These are phyloP conservation scores for Nitzschia palea DNA, from an alignment of 108 stramenopile species.

Conservation along the genomic window DNA sequence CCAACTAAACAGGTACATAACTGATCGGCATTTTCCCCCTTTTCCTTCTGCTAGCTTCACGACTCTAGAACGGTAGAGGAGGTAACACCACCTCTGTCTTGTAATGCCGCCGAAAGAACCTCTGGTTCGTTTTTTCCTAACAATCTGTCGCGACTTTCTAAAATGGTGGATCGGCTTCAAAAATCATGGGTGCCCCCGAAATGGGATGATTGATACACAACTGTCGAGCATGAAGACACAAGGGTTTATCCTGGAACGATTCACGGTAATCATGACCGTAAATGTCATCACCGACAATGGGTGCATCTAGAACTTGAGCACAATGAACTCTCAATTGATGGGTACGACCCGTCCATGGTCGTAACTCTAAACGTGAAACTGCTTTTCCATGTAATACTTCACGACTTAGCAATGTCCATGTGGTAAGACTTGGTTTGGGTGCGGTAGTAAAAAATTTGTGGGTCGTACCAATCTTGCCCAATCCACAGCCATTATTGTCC, in stretches of 20 bases:
- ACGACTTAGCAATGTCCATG: conserved; percentile 43
- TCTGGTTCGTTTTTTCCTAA: too few relatives aligned
- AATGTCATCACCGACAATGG: conserved; percentile 82
- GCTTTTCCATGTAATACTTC: conserved; percentile 38
- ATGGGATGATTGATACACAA: conserved; percentile 66
- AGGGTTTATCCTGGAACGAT: not conserved
- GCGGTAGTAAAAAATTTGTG: conserved; percentile 59
- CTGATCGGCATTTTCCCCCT: too few relatives aligned
- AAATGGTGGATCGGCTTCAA: conserved; percentile 65
- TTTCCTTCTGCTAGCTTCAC: too few relatives aligned
- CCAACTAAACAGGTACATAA: not conserved
- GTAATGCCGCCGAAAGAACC: too few relatives aligned
- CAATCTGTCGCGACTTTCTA: too few relatives aligned
- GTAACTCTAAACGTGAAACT: conserved; percentile 55
- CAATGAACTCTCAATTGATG: conserved; percentile 86
- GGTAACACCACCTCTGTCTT: too few relatives aligned
- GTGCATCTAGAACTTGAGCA: conserved; percentile 67
- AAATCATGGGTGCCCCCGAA: conserved; percentile 57
- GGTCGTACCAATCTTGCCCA: conserved; percentile 1
- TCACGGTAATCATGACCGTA: conserved; percentile 41
- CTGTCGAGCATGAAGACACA: conserved; percentile 71
- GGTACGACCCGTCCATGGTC: conserved; percentile 68
- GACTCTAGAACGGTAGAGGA: too few relatives aligned
- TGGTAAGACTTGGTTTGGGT: conserved; percentile 60
- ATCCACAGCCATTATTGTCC: conserved; percentile 1